Evolutionary conservation across 805 yeast genomes (phyloP), one percentile per base, ranked within the genome.

Genomic region (Yarrowia phangngaensis): DNA sequence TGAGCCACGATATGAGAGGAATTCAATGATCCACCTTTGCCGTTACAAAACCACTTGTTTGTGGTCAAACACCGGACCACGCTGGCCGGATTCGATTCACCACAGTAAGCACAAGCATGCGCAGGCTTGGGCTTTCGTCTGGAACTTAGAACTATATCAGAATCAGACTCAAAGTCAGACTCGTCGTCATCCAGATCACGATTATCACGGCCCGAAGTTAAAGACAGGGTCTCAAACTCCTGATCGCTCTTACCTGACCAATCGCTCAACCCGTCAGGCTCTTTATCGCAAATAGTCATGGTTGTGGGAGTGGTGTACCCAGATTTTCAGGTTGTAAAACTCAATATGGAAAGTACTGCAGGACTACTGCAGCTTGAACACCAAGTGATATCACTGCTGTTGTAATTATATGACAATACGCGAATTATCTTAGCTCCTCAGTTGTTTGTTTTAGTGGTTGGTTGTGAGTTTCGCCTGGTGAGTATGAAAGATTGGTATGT

Each of bases 11-110:
- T 84, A 63, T 89, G 97, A 1, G 95, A 83, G 12, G 84, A 76
- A 8, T 75, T 67, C 9, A 76, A 65, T 40, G 66, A 70, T 15
- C 75, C 72, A 13, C 45, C 45, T 51, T 78, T 77, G 11, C 84
- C 75, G 61, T 89, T 89, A 69, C 97, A 89, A 62, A 89, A 89
- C 96, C 96, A 89, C 61, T 79, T 81, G 56, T 76, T 65, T 64
- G 96, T 89, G 5, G 73, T 70, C 52, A 76, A 75, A 68, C 97
- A 89, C 56, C 81, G 79, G 31, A 84, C 83, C 11, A 87, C 83
- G 38, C 82, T 73, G 5, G 75, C 63, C 1, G 86, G 73, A 8
- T 76, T 64, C 52, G 78, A 78, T 20, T 85, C 70, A 1, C 88
- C 92, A 67, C 97, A 88, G 64, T 88, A 88, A 3, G 63, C 58